Evolutionary conservation across 2,329 filamentous ascomycete genomes (phyloP), one percentile per base, ranked within the genome.

Genomic region (Penicillium sp.): DNA sequence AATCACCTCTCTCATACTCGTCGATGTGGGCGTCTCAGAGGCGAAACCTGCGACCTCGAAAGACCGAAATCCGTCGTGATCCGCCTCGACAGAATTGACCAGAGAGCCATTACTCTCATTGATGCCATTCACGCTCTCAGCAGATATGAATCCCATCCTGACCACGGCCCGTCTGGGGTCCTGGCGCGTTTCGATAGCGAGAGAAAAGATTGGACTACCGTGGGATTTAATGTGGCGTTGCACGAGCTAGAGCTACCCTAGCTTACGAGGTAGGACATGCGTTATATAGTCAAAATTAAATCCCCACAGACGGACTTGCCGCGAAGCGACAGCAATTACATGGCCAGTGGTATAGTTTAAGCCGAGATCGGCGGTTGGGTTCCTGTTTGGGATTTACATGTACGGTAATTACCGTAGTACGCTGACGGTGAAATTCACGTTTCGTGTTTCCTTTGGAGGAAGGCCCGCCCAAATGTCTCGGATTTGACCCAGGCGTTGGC

Each of bases 1-100:
- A 14, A 74, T 46, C 16, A 76, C 74, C n/a, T 76, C 71, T 50
- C 57, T 72, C 62, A 74, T 65, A 27, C 68, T 63, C 7, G 72
- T 74, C 14, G 60, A 58, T 10, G 63, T 66, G 11, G 33, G n/a
- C 3, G 30, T 45, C 14, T 69, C 53, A 28, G 65, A 54, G 10
- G 50, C 55, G 49, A 74, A 63, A 5, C 55, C 62, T 18, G 38
- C 35, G n/a, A 73, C 36, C n/a, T 68, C 52, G 49, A 69, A 69
- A 31, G 57, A 60, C 30, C 51, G 59, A 36, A 62, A 63, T 13
- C 46, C 44, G 27, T 47, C 46, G 43, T 31, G 27, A 48, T 57
- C 48, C n/a, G 33, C n/a, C 33, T 35, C n/a, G 6, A 6, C n/a
- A 9, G 33, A 5, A 6, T 35, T 18, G 8, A 18, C 16, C n/a